Evolutionary conservation across 1,284 basidiomycete species (phyloP).

Genomic region (Gomphus bonarii): DNA sequence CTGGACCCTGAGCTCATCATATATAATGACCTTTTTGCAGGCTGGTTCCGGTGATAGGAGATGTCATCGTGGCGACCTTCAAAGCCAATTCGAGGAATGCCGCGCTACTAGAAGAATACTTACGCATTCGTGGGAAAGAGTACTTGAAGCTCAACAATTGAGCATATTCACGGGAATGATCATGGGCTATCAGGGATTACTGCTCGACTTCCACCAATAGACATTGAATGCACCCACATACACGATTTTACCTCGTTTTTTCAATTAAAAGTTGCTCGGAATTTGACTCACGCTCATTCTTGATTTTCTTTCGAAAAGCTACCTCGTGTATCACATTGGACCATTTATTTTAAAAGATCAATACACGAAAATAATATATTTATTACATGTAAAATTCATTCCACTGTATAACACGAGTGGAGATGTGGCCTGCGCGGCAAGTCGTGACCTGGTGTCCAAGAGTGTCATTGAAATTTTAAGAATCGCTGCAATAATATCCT

Average conservation of each 20-base stretch:
- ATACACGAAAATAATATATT: too few species aligned
- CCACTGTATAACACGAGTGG: too few species aligned
- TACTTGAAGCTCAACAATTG: slow-evolving; percentile 41
- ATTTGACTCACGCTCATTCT: too few species aligned
- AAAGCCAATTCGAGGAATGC: slow-evolving; percentile 92
- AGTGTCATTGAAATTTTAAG: too few species aligned
- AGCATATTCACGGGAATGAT: slow-evolving; percentile 24
- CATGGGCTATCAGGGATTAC: slow-evolving; percentile 9
- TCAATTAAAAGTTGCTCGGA: too few species aligned
- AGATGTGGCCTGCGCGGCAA: too few species aligned
- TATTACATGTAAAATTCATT: too few species aligned
- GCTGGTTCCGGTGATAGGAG: slow-evolving; percentile 73
- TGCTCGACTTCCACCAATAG: neutral
- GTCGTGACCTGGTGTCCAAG: too few species aligned
- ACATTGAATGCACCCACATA: neutral
- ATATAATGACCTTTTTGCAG: slow-evolving; percentile 11
- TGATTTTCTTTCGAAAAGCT: too few species aligned
- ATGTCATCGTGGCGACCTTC: slow-evolving; percentile 63
- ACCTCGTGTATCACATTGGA: too few species aligned
- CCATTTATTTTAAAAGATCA: too few species aligned
- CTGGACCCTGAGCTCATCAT: slow-evolving; percentile 8
- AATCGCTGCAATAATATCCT: too few species aligned
- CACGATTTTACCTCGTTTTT: neutral
- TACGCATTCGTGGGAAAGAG: slow-evolving; percentile 58
- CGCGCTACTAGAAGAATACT: slow-evolving; percentile 58